Evolutionary conservation across 2,329 filamentous ascomycete genomes (phyloP), one percentile per base, ranked within the genome.

Genomic region (Alternaria alternata): DNA sequence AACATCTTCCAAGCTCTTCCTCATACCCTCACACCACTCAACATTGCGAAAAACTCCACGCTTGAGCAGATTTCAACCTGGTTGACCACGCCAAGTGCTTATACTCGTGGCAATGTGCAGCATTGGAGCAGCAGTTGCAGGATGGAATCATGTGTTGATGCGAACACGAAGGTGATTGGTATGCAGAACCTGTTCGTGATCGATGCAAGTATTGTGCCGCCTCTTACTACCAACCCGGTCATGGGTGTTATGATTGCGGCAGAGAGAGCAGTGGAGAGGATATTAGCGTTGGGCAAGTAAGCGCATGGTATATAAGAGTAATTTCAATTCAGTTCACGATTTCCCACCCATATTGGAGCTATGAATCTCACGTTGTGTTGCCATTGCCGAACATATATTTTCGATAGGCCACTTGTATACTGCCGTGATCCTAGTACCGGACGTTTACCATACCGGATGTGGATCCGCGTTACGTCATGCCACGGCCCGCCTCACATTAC

Each of bases 171-270:
- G 57, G 84, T 86, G 0, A 73, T 81, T 7, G 84, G 84, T 0
- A 84, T 81, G 63, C 60, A 77, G 1, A 86, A 86, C 66, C 69
- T 86, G 24, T 81, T 84, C 58, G 83, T 86, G 1, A 78, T 86
- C 4, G 84, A 86, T 68, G 81, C 80, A 0, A 83, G 81, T 36
- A 84, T 86, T 39, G 62, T 85, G 7, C 70, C 79, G 30, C 84
- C 84, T 1, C 69, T 87, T 65, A 85, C 83, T 0, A 83, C 84
- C 2, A 86, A 86, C 65, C 85, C 85, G 1, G 83, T 84, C 63
- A 83, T 86, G 70, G 84, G 83, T 0, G 79, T 85, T 26, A 86
- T 86, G 83, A 80, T 84, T 20, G 84, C 82, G 5, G 85, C 79
- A 0, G 85, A 86, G 75, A 80, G 79, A 63, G 85, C 81, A 1